These are phyloP conservation scores for Aureobasidium zeae DNA, from an alignment of 2,329 filamentous ascomycete genomes.

Conservation along the genomic window DNA sequence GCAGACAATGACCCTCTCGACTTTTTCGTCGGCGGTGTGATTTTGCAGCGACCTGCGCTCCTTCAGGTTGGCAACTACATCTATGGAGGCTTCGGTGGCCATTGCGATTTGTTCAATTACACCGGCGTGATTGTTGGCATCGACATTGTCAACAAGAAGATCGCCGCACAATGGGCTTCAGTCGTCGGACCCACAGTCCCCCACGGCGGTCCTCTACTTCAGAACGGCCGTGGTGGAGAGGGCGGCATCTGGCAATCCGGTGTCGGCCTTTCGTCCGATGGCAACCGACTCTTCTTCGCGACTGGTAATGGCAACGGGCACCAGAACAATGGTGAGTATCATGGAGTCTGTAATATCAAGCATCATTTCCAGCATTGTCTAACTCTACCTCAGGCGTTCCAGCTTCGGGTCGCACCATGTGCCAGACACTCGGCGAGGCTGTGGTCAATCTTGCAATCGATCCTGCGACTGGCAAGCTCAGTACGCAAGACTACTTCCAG, in stretches of 20 bases:
- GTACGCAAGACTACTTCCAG: conserved; percentile 46
- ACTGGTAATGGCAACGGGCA: conserved; percentile 25
- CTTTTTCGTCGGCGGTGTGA: conserved; percentile 45
- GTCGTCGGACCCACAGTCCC: conserved; percentile 19
- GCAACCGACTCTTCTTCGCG: conserved; percentile 23
- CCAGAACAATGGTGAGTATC: conserved; percentile 19
- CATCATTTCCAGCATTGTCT: neutral
- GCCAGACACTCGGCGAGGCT: conserved; percentile 24
- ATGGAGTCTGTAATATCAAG: neutral
- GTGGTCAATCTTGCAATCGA: conserved; percentile 20
- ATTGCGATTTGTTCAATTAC: conserved; percentile 50
- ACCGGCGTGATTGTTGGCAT: conserved; percentile 45
- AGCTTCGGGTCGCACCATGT: conserved; percentile 23
- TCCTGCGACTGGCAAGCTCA: conserved; percentile 35
- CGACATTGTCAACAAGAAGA: conserved; percentile 33
- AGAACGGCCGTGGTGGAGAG: conserved; percentile 19
- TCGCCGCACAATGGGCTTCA: conserved; percentile 21
- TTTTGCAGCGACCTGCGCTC: conserved; percentile 44
- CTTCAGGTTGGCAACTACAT: conserved; percentile 39
- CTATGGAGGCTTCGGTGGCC: conserved; percentile 46
- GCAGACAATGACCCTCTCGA: conserved; percentile 40
- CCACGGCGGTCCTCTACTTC: conserved; percentile 11
- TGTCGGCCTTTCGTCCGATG: conserved; percentile 25
- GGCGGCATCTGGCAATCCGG: conserved; percentile 26
- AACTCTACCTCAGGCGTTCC: conserved; percentile 18